These are phyloP conservation scores for Pleurotus citrinopileatus DNA, from an alignment of 768 basidiomycete species.

Conservation along the genomic window DNA sequence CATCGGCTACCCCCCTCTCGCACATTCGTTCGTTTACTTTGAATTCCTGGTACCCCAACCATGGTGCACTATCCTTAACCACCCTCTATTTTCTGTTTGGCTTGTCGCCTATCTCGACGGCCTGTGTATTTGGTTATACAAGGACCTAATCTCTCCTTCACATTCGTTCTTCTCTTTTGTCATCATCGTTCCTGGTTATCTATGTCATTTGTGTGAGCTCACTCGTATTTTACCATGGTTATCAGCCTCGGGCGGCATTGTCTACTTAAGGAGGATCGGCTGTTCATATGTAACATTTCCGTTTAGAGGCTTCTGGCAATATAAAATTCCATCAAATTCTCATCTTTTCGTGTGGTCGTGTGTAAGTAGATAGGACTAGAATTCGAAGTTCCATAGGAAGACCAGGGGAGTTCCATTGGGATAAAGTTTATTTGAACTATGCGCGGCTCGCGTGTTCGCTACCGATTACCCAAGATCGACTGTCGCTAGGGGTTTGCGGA, in stretches of 20 bases:
- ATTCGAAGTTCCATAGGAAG: too few species aligned
- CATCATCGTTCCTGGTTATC: conserved; percentile 18
- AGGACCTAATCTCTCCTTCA: conserved; percentile 15
- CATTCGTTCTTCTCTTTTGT: conserved; percentile 15
- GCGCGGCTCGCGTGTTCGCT: too few species aligned
- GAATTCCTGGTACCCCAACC: conserved; percentile 10
- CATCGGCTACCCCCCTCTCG: conserved; percentile 5
- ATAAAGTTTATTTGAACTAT: too few species aligned
- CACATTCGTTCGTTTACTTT: conserved; percentile 13
- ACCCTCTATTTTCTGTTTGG: not conserved
- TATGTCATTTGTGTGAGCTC: conserved; percentile 25
- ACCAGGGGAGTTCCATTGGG: too few species aligned
- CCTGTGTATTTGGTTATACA: conserved; percentile 28
- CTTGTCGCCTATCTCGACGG: not conserved
- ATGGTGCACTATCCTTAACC: conserved; percentile 9
- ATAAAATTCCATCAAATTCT: not conserved
- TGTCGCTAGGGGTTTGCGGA: too few species aligned
- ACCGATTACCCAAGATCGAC: too few species aligned
- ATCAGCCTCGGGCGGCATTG: conserved; percentile 26
- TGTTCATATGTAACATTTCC: conserved; percentile 38
- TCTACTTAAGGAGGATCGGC: conserved; percentile 30
- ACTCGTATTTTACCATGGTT: conserved; percentile 28
- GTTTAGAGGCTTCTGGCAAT: conserved; percentile 22
- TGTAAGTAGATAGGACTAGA: too few species aligned
- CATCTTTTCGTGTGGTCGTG: too few species aligned